Percentiles rank a stretch among this genome's conserved stretches.
These are phyloP conservation scores for Salvia sclarea DNA, from an alignment of 305 asterid species.

Conservation along the genomic window DNA sequence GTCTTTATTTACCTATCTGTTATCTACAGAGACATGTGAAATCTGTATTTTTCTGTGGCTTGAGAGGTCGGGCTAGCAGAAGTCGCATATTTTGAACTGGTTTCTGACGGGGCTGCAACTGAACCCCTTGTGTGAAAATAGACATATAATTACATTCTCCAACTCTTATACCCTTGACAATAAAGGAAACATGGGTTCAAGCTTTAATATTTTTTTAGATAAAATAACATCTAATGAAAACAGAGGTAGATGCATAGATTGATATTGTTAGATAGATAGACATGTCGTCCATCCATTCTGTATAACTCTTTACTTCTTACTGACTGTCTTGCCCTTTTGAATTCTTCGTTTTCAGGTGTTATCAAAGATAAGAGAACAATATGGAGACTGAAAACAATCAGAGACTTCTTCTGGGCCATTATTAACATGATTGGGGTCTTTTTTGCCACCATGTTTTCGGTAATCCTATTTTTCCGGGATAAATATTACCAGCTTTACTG, in stretches of 20 bases:
- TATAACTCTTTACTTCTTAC: not conserved
- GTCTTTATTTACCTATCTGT: not conserved
- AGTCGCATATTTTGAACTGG: too few relatives aligned
- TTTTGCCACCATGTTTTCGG: constrained; percentile 82
- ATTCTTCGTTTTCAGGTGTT: constrained; percentile 53
- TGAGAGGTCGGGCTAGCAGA: too few relatives aligned
- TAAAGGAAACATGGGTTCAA: not conserved
- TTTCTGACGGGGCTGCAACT: too few relatives aligned
- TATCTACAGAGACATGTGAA: not conserved
- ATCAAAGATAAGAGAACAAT: constrained; percentile 77
- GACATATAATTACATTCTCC: not conserved
- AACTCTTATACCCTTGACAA: not conserved
- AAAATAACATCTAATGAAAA: not conserved
- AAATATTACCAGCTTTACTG: constrained; percentile 14
- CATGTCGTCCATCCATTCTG: not conserved
- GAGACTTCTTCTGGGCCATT: constrained; percentile 83
- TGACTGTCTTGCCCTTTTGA: not conserved
- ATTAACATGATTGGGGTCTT: constrained; percentile 67
- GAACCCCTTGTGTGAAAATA: not conserved
- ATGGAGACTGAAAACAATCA: constrained; percentile 80
- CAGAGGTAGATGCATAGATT: not conserved
- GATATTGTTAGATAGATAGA: not conserved
- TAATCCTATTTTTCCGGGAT: constrained; percentile 34
- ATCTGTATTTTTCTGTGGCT: not conserved
- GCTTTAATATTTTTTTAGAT: not conserved